Conservation (phyloP, 805 yeast genomes). For the Jamesozyma rosinii region DNA sequence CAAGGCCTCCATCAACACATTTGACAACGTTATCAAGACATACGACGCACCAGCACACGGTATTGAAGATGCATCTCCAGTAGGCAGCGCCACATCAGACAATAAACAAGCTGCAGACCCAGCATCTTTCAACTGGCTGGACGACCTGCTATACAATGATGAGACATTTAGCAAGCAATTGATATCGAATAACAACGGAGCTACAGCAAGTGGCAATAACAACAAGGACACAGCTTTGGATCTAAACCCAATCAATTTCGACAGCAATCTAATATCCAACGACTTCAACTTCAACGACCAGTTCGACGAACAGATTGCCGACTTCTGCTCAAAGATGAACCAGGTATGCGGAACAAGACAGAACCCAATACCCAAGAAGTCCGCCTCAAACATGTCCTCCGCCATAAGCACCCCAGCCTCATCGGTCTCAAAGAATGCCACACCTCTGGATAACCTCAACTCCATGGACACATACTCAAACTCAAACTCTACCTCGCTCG, state of each 20-base stretch:
- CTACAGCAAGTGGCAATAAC: too few relatives aligned
- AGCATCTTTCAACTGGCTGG: conserved; percentile 9
- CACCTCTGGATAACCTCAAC: not conserved
- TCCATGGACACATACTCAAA: conserved; percentile 8
- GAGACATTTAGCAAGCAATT: too few relatives aligned
- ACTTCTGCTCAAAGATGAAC: conserved; percentile 67
- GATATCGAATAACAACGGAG: too few relatives aligned
- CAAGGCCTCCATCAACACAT: too few relatives aligned
- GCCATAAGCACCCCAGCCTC: not conserved
- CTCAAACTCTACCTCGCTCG: conserved; percentile 4
- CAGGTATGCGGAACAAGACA: conserved; percentile 76
- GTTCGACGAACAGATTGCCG: conserved; percentile 62
- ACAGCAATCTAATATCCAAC: conserved; percentile 13
- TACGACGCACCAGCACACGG: too few relatives aligned
- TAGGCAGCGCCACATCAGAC: too few relatives aligned
- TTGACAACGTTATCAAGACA: too few relatives aligned
- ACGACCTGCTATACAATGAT: conserved; percentile 16
- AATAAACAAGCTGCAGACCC: too few relatives aligned
- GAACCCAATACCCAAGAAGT: conserved; percentile 48
- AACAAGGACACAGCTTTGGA: too few relatives aligned
- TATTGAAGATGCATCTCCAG: too few relatives aligned
- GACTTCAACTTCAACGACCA: conserved; percentile 34
- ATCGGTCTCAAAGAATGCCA: not conserved
- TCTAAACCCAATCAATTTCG: conserved; percentile 1
- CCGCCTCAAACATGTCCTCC: not conserved